Percentiles rank a stretch among this genome's conserved stretches.
These are phyloP conservation scores for Pestalotiopsis sp. DNA, from an alignment of 2,329 filamentous ascomycete species.

Conservation along the genomic window DNA sequence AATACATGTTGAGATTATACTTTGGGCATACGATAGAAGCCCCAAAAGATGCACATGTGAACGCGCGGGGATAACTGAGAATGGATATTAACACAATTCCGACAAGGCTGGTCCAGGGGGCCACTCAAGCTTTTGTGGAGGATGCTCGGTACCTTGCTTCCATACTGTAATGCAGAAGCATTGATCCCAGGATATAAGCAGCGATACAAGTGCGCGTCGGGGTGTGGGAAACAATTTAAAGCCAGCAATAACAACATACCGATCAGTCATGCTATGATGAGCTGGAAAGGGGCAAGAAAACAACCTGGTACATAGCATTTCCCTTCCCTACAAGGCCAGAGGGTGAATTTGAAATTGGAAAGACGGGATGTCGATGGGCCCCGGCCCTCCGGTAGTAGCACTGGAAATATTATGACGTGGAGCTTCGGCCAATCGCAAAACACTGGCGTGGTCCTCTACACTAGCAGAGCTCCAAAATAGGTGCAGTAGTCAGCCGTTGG, in stretches of 20 bases:
- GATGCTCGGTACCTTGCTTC: no score
- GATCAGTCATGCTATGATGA: background rate
- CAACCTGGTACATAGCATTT: background rate
- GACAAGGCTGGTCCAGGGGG: no score
- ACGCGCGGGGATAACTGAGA: no score
- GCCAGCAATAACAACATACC: background rate
- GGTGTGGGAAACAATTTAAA: background rate
- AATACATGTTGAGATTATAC: no score
- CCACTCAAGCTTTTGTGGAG: no score
- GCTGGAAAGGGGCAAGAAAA: background rate
- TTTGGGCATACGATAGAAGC: no score
- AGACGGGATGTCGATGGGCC: background rate
- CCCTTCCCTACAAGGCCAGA: background rate
- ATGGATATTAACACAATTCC: no score
- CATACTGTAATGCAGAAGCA: no score
- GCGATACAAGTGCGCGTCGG: background rate
- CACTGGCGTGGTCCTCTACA: background rate
- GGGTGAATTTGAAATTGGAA: background rate
- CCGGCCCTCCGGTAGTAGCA: background rate
- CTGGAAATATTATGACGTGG: slow-evolving; percentile 11
- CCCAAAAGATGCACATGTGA: no score
- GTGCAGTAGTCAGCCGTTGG: background rate
- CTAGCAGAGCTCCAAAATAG: slow-evolving; percentile 6
- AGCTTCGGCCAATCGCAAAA: slow-evolving; percentile 11
- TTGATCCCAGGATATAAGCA: background rate